Base-by-base conservation (phyloP, 768 basidiomycete species). In the Leucosporidium yakuticum region DNA sequence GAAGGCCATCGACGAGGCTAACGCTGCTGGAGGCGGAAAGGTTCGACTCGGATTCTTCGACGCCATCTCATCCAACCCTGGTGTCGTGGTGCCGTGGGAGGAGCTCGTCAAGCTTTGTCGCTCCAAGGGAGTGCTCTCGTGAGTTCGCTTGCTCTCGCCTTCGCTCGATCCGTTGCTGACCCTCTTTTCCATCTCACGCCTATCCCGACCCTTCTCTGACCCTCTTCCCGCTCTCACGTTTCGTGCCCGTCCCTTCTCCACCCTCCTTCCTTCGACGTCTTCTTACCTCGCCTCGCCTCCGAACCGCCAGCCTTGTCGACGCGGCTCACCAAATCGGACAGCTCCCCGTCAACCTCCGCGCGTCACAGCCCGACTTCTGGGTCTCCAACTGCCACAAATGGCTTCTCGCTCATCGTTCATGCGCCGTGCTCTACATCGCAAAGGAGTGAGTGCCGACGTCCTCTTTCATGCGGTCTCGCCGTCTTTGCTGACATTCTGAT, bases 241-340 rank as follows among this genome's bases (percentile, higher is more conserved):
- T n/a, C n/a, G n/a, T n/a, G n/a, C n/a, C n/a, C n/a, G n/a, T n/a
- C n/a, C n/a, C n/a, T n/a, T n/a, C n/a, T n/a, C n/a, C n/a, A n/a
- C n/a, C n/a, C n/a, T n/a, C n/a, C n/a, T n/a, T n/a, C n/a, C n/a
- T n/a, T n/a, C n/a, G n/a, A n/a, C n/a, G n/a, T n/a, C n/a, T n/a
- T n/a, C n/a, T n/a, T n/a, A 12, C 34, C 34, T 5, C 5, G 12
- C 14, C 39, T 44, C 39, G 39, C 39, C 14, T 9, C 17, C 39
- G 8, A 44, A 8, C 14, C 7, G 6, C 4, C 51, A 77, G 76
- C 27, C 62, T 80, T 17, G 77, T 81, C 53, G 80, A 81, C 64
- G 80, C 74, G 0, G 80, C 80, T 12, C 80, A 81, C 66, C 62
- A 77, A 17, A 78, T 81, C 49, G 80, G 80, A 2, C 80, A 81